Evolutionary conservation across 495 filamentous ascomycete genomes (phyloP).

Genomic region (Pyrenula massariospora): DNA sequence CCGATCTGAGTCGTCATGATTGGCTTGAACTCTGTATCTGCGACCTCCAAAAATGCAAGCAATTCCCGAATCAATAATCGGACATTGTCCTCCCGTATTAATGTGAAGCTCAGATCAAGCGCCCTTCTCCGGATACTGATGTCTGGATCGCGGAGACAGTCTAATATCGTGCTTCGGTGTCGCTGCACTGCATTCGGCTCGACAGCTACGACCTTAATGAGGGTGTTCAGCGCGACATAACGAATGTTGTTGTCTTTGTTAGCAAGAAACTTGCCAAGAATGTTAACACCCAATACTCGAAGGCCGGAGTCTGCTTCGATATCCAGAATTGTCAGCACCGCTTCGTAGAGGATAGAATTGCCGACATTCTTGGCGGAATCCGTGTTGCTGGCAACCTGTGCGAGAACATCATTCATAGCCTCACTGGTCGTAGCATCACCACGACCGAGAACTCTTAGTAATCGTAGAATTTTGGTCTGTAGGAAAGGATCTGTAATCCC

Average conservation of each 20-base stretch:
- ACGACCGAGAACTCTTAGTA: slow-evolving; percentile 74
- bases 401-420: slow-evolving; percentile 95
- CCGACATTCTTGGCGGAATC: slow-evolving; percentile 98
- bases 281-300: slow-evolving; percentile 91
- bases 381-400: slow-evolving; percentile 96
- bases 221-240: slow-evolving; percentile 92
- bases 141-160: slow-evolving; percentile 95
- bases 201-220: slow-evolving; percentile 96
- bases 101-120: slow-evolving; percentile 90
- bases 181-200: slow-evolving; percentile 96
- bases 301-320: slow-evolving; percentile 95
- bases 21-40: slow-evolving; percentile 97
- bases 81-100: slow-evolving; percentile 95
- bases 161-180: slow-evolving; percentile 93
- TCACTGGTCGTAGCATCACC: slow-evolving; percentile 86
- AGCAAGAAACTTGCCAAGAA: slow-evolving; percentile 90
- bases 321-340: slow-evolving; percentile 92
- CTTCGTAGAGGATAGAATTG: slow-evolving; percentile 95
- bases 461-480: slow-evolving; percentile 84
- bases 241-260: slow-evolving; percentile 99
- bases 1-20: slow-evolving; percentile 96
- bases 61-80: slow-evolving; percentile 85
- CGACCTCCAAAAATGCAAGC: slow-evolving; percentile 87
- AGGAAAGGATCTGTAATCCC: slow-evolving; percentile 98
- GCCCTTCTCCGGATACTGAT: slow-evolving; percentile 93